Evolutionary conservation across 2,329 filamentous ascomycete genomes (phyloP).

Genomic region (Ambrosiella beaveri): DNA sequence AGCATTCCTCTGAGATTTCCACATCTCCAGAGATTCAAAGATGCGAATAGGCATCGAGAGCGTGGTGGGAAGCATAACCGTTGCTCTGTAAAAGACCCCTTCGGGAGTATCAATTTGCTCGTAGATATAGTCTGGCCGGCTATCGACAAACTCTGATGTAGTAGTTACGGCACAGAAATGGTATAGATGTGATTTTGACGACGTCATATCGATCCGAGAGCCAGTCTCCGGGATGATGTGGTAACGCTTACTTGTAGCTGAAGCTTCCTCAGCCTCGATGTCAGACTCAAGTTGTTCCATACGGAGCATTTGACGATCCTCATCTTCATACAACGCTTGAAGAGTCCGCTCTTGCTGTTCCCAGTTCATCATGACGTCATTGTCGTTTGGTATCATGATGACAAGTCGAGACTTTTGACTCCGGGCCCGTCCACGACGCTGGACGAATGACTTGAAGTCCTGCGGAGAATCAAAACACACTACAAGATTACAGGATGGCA

Average conservation of each 20-base stretch:
- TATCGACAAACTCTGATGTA: conserved; percentile 41
- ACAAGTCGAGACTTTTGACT: conserved; percentile 34
- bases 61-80: conserved; percentile 52
- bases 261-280: conserved; percentile 13
- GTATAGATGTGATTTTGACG: conserved; percentile 57
- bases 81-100: conserved; percentile 28
- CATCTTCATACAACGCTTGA: conserved; percentile 50
- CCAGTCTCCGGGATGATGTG: conserved; percentile 29
- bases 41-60: conserved; percentile 32
- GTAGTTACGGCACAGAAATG: conserved; percentile 60
- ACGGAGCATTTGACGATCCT: conserved; percentile 33
- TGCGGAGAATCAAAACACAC: conserved; percentile 35
- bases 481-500: conserved; percentile 45
- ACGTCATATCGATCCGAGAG: conserved; percentile 54
- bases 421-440: conserved; percentile 36
- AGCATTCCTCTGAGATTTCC: conserved; percentile 55
- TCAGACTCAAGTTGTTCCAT: conserved; percentile 31
- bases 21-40: conserved; percentile 39
- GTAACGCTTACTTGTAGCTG: conserved; percentile 15
- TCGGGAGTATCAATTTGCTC: conserved; percentile 18
- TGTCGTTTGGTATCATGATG: conserved; percentile 22
- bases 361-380: conserved; percentile 27
- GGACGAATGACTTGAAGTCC: conserved; percentile 40
- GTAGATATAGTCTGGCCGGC: conserved; percentile 50
- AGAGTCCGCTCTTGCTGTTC: conserved; percentile 51